phyloP scores from a whole-genome alignment of 139 green algal genomes.

The Closterium sp. region DNA sequence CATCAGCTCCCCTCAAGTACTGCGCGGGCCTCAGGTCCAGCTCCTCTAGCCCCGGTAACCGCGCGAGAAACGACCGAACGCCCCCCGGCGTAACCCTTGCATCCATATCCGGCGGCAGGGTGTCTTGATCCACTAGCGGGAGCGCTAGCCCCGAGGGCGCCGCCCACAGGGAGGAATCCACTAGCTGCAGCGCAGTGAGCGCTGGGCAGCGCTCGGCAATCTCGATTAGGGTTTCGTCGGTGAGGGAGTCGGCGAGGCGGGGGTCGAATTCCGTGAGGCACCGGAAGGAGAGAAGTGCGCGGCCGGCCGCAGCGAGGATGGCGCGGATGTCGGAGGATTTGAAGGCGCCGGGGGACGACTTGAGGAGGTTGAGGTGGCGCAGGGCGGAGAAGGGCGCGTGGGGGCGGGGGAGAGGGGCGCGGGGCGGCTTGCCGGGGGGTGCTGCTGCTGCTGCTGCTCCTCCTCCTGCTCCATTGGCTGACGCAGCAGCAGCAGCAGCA shows the following conservation, averaged over 20 bases:
- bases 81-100: neutral
- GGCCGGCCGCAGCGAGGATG: neutral
- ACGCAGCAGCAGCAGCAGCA: neutral
- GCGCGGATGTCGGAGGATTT: neutral
- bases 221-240: neutral
- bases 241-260: neutral
- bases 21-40: neutral
- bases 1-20: neutral
- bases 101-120: neutral
- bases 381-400: neutral
- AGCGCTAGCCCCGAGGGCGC: neutral
- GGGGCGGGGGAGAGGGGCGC: neutral
- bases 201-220: neutral
- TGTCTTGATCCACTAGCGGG: neutral
- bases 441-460: neutral
- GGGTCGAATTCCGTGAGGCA: constrained; percentile 15
- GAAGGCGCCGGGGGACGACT: neutral
- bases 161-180: constrained; percentile 2
- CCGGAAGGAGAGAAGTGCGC: neutral
- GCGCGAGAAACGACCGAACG: neutral
- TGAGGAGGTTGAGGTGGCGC: neutral
- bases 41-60: constrained; percentile 8
- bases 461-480: neutral
- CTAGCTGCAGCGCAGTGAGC: neutral
- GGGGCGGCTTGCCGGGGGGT: neutral